Conservation (phyloP, 1,139 yeast species). For the Candida neerlandica region DNA sequence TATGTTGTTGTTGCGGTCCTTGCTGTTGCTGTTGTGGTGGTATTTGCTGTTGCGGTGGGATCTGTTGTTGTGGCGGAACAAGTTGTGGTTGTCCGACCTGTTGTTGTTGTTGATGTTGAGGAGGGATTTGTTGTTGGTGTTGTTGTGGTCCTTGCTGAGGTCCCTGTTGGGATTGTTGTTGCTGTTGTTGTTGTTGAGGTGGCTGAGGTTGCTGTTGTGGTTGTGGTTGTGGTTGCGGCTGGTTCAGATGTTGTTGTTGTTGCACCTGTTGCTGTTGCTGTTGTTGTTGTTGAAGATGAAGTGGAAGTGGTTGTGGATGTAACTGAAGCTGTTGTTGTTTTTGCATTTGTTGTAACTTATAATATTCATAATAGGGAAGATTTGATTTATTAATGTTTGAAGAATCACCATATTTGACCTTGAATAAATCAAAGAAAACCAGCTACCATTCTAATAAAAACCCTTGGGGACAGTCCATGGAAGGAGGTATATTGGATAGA, state of each 20-base stretch:
- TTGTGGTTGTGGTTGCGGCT: constrained; percentile 16
- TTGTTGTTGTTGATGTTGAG: constrained; percentile 20
- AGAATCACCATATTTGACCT: constrained; percentile 54
- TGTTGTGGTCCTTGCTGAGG: constrained; percentile 17
- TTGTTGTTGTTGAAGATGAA: constrained; percentile 12
- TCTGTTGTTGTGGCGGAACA: constrained; percentile 6
- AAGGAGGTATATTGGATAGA: constrained; percentile 52
- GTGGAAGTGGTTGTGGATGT: constrained; percentile 17
- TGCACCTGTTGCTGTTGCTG: constrained; percentile 24
- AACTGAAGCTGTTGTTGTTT: constrained; percentile 14
- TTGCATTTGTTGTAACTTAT: constrained; percentile 11
- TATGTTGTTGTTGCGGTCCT: constrained; percentile 3
- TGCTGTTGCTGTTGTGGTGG: constrained; percentile 11
- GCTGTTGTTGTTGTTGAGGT: constrained; percentile 18
- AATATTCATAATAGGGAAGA: constrained; percentile 10
- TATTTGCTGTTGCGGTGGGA: constrained; percentile 16
- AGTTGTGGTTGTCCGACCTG: constrained; percentile 11
- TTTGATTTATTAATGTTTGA: constrained; percentile 38
- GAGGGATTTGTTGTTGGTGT: constrained; percentile 25
- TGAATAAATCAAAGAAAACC: constrained; percentile 91
- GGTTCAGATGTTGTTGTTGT: background rate
- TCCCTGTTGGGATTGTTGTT: constrained; percentile 13
- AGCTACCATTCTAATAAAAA: constrained; percentile 96
- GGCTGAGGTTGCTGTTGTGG: constrained; percentile 3
- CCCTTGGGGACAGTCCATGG: constrained; percentile 84